Conservation (phyloP, 2,329 filamentous ascomycete species). For the Periconia digitata region DNA sequence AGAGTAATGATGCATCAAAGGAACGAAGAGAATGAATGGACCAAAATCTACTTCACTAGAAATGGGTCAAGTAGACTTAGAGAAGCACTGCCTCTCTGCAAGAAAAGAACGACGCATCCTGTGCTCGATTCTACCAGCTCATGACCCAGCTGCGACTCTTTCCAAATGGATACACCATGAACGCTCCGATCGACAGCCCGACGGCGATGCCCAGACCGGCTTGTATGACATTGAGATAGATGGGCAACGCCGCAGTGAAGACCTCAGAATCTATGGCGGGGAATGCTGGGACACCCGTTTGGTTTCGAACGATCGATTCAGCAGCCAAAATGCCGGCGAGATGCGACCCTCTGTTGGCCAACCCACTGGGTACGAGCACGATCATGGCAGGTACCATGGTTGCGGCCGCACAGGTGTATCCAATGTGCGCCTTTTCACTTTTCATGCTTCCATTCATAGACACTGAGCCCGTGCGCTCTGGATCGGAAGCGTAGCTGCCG, state of each 20-base stretch:
- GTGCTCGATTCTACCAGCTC: neutral
- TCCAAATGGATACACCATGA: neutral
- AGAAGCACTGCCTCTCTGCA: neutral
- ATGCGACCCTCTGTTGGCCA: neutral
- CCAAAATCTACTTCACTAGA: too few relatives aligned
- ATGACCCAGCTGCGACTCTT: neutral
- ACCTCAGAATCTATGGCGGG: neutral
- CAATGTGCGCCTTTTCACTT: neutral
- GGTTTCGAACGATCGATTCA: neutral
- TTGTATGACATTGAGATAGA: neutral
- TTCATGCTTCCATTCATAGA: neutral
- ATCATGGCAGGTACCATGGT: neutral
- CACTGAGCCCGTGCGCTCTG: neutral
- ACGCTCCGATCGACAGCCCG: neutral
- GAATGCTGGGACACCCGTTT: neutral
- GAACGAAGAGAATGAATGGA: too few relatives aligned
- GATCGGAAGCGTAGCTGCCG: neutral
- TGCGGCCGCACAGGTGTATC: neutral
- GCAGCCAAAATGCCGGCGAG: neutral
- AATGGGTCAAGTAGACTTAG: too few relatives aligned
- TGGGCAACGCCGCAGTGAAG: neutral
- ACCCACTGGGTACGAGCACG: neutral
- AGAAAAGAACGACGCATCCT: neutral
- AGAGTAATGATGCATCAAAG: too few relatives aligned
- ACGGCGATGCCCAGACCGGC: neutral